Evolutionary conservation across 805 yeast genomes (phyloP).

Genomic region (Sungouiella blattae): DNA sequence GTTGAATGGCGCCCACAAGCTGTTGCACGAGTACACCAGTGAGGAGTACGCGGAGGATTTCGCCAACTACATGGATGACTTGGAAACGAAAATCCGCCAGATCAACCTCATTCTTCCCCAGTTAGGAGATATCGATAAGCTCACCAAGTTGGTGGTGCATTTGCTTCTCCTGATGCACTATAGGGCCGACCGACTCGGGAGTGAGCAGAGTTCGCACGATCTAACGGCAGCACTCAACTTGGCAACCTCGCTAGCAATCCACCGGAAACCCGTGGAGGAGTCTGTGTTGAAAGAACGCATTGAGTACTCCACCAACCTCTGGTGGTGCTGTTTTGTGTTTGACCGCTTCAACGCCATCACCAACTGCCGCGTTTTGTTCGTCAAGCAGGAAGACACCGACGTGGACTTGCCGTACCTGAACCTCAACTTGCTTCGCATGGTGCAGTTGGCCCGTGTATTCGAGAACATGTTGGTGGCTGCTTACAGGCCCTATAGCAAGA

Average conservation of each 20-base stretch:
- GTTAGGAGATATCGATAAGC: slow-evolving; percentile 30
- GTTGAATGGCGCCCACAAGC: neutral
- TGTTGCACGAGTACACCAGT: neutral
- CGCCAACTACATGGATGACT: slow-evolving; percentile 17
- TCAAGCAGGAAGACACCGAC: slow-evolving; percentile 38
- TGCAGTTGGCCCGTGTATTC: slow-evolving; percentile 25
- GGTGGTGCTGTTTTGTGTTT: slow-evolving; percentile 33
- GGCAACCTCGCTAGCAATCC: slow-evolving; percentile 23
- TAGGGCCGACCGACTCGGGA: slow-evolving; percentile 24
- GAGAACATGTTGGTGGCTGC: slow-evolving; percentile 33
- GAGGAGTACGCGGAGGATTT: slow-evolving; percentile 10
- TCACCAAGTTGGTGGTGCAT: slow-evolving; percentile 20
- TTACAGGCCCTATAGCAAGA: slow-evolving; percentile 32
- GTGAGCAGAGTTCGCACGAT: slow-evolving; percentile 30
- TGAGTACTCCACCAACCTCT: slow-evolving; percentile 22
- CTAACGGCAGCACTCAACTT: slow-evolving; percentile 26
- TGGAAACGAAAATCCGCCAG: slow-evolving; percentile 34
- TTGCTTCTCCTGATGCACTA: slow-evolving; percentile 24
- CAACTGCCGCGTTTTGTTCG: slow-evolving; percentile 36
- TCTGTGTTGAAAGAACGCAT: slow-evolving; percentile 7
- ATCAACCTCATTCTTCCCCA: slow-evolving; percentile 23
- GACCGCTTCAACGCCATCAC: slow-evolving; percentile 36
- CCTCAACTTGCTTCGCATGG: slow-evolving; percentile 25
- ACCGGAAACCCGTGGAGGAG: slow-evolving; percentile 17
- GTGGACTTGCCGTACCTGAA: slow-evolving; percentile 24